phyloP scores from a whole-genome alignment of 768 basidiomycete genomes.

The Amanita polypyramis region DNA sequence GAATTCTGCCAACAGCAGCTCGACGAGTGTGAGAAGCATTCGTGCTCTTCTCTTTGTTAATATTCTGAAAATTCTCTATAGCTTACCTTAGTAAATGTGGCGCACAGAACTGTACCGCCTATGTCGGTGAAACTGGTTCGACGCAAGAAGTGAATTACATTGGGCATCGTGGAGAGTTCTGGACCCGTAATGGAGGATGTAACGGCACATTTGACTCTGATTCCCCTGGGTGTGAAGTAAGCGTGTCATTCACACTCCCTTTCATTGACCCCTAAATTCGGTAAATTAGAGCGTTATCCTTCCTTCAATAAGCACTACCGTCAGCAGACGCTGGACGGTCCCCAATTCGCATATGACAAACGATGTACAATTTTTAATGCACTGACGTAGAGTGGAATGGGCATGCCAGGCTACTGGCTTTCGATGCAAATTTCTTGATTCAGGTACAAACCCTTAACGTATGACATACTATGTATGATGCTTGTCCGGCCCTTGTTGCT shows the following conservation, averaged over 20 bases:
- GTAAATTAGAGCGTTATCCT: background rate
- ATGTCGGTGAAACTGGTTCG: background rate
- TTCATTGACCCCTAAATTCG: background rate
- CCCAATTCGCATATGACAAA: background rate
- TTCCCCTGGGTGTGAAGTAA: constrained; percentile 5
- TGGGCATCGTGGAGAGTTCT: background rate
- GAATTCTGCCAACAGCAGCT: background rate
- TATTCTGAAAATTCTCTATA: background rate
- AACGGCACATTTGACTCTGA: background rate
- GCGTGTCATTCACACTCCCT: background rate
- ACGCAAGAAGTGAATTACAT: background rate
- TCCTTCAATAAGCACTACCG: constrained; percentile 5
- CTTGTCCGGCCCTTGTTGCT: background rate
- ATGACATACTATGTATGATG: constrained; percentile 2
- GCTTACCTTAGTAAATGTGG: constrained; percentile 3
- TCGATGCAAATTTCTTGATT: constrained; percentile 1
- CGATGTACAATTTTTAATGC: constrained; percentile 5
- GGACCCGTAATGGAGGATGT: constrained; percentile 1
- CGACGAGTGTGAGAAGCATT: background rate
- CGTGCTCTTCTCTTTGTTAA: background rate
- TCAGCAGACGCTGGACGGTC: constrained; percentile 6
- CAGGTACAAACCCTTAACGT: background rate
- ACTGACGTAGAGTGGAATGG: background rate
- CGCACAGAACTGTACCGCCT: background rate
- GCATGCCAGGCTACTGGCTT: background rate